A percentile compares a stretch with the other conserved stretches of the same genome.
phyloP scores from a whole-genome alignment of 768 basidiomycete genomes.

The Macrolepiota dolichaula region DNA sequence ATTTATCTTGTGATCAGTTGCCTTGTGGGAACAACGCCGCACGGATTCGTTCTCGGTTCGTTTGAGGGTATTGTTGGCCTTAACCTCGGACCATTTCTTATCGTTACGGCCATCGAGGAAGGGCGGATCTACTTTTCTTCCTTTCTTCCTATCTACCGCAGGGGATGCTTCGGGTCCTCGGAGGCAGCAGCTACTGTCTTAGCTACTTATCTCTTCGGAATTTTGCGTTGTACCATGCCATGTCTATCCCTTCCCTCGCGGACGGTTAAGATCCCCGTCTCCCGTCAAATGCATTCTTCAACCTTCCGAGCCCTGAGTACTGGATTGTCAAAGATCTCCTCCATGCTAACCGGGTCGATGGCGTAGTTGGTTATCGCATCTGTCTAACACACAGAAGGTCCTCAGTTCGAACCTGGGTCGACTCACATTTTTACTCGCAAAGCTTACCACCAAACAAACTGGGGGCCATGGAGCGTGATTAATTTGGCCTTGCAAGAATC shows the following conservation, averaged over 20 bases:
- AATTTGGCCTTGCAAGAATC: too few relatives aligned
- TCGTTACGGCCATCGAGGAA: not conserved
- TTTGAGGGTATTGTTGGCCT: not conserved
- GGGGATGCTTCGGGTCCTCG: not conserved
- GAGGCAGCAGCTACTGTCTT: not conserved
- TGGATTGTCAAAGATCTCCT: not conserved
- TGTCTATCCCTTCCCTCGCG: not conserved
- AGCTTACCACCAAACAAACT: too few relatives aligned
- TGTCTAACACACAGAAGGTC: constrained; percentile 55
- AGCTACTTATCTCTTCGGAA: not conserved
- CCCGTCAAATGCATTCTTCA: not conserved
- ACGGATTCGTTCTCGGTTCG: not conserved
- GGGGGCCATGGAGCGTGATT: too few relatives aligned
- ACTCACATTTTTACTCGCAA: not conserved
- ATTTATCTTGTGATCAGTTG: not conserved
- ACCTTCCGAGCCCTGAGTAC: not conserved
- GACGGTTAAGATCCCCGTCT: not conserved
- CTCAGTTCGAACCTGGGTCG: constrained; percentile 6
- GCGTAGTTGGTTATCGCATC: constrained; percentile 84
- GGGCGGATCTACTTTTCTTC: not conserved
- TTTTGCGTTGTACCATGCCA: not conserved
- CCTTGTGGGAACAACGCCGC: not conserved
- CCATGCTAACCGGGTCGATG: constrained; percentile 38
- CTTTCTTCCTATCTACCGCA: not conserved
- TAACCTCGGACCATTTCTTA: not conserved